Percentiles rank a stretch among this genome's conserved stretches.
phyloP scores from a whole-genome alignment of 179 eudicot species.

The Corrigiola litoralis region DNA sequence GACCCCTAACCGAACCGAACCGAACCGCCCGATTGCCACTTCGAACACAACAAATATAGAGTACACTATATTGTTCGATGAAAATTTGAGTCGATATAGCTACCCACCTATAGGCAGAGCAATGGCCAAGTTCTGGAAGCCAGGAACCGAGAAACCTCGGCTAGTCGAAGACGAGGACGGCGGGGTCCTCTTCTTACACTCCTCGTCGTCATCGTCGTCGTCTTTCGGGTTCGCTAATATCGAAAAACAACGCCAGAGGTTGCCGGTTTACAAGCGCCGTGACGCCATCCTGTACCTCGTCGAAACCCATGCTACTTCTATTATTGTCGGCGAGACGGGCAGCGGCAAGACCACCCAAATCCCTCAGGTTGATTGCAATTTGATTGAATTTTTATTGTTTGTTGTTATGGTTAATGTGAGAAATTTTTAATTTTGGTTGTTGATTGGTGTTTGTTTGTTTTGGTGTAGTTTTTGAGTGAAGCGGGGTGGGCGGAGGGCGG shows the following conservation, averaged over 20 bases:
- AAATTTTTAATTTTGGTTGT: neutral
- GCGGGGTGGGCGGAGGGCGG: slow-evolving; percentile 95
- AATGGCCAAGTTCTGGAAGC: slow-evolving; percentile 92
- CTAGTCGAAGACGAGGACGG: slow-evolving; percentile 91
- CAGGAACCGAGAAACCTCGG: slow-evolving; percentile 83
- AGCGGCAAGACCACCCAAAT: slow-evolving; percentile 98
- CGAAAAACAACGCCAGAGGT: slow-evolving; percentile 69
- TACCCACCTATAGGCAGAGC: neutral
- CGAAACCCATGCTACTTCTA: slow-evolving; percentile 74
- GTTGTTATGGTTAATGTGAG: neutral
- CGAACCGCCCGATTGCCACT: too few relatives aligned
- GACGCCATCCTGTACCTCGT: slow-evolving; percentile 70
- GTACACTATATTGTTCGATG: too few relatives aligned
- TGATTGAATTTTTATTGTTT: neutral
- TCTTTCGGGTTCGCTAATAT: slow-evolving; percentile 51
- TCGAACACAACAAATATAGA: too few relatives aligned
- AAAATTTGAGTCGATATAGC: too few relatives aligned
- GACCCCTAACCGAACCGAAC: too few relatives aligned
- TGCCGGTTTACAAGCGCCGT: slow-evolving; percentile 70
- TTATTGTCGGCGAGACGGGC: slow-evolving; percentile 90
- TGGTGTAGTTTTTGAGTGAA: slow-evolving; percentile 71
- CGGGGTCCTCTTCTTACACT: slow-evolving; percentile 56
- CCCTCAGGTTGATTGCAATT: slow-evolving; percentile 55
- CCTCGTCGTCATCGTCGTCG: slow-evolving; percentile 31
- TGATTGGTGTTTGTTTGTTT: neutral